Evolutionary conservation across 2,329 filamentous ascomycete genomes (phyloP).

Genomic region (Phaeophleospora eucalypticola): DNA sequence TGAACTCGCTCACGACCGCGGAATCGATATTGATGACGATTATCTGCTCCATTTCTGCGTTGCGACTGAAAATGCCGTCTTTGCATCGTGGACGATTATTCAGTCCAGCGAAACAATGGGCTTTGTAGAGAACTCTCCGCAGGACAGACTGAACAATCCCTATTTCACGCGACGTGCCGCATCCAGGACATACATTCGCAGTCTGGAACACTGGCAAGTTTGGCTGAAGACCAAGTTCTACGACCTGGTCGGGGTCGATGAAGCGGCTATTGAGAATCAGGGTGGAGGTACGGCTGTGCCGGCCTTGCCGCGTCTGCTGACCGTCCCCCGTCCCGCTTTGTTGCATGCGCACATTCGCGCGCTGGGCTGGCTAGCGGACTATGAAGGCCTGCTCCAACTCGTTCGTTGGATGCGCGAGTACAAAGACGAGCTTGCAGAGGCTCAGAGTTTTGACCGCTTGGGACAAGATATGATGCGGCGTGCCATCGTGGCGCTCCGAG

Average conservation of each 20-base stretch:
- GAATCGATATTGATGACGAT: too few relatives aligned
- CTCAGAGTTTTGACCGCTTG: constrained; percentile 27
- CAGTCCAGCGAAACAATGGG: too few relatives aligned
- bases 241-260: constrained; percentile 9
- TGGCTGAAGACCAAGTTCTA: constrained; percentile 12
- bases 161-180: too few relatives aligned
- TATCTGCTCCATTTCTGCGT: too few relatives aligned
- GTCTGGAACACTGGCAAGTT: not conserved
- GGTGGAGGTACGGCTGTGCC: not conserved
- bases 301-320: constrained; percentile 34
- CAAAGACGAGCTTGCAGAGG: constrained; percentile 35
- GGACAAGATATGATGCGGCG: constrained; percentile 33
- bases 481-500: constrained; percentile 38
- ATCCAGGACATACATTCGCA: too few relatives aligned
- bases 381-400: constrained; percentile 53
- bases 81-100: too few relatives aligned
- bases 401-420: constrained; percentile 57
- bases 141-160: too few relatives aligned
- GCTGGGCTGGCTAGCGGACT: constrained; percentile 59
- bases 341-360: constrained; percentile 61
- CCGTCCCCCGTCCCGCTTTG: constrained; percentile 44
- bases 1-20: too few relatives aligned
- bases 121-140: too few relatives aligned
- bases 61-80: too few relatives aligned
- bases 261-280: not conserved